These are phyloP conservation scores for Tolypocladium nubicola DNA, from an alignment of 2,329 filamentous ascomycete species.

Conservation along the genomic window DNA sequence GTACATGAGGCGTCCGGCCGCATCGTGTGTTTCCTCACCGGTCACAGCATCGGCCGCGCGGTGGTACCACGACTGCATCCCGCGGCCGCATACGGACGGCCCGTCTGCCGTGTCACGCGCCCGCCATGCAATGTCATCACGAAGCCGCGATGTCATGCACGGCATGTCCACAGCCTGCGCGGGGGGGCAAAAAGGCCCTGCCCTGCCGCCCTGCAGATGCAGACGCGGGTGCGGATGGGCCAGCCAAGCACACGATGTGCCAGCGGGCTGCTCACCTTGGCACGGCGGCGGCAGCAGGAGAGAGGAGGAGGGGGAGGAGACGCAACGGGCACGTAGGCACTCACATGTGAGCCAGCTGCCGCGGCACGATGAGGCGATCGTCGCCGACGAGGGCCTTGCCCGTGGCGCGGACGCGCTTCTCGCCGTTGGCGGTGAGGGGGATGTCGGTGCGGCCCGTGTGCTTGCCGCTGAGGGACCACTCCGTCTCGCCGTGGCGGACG, in stretches of 20 bases:
- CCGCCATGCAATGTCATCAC: background rate
- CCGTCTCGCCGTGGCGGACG: constrained; percentile 84
- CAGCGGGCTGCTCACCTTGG: background rate
- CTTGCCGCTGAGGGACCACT: constrained; percentile 81
- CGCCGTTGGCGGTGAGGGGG: constrained; percentile 70
- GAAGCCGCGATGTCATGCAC: background rate
- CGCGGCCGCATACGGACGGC: background rate
- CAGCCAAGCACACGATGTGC: background rate
- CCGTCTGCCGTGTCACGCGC: constrained; percentile 1
- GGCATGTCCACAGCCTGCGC: background rate
- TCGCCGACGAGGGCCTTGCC: constrained; percentile 75
- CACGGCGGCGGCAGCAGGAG: background rate
- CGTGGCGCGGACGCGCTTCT: constrained; percentile 64
- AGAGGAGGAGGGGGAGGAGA: background rate
- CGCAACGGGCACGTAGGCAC: constrained; percentile 13
- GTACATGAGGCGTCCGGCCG: background rate
- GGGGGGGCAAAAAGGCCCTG: background rate
- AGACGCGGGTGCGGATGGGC: background rate
- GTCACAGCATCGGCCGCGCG: background rate
- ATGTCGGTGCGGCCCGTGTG: constrained; percentile 86
- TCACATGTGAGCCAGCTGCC: constrained; percentile 73
- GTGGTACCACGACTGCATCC: background rate
- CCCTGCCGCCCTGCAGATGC: background rate
- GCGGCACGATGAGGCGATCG: constrained; percentile 76
- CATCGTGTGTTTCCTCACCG: background rate